A percentile compares a stretch with the other conserved stretches of the same genome.
Evolutionary conservation across 2,329 filamentous ascomycete species (phyloP).

Genomic region (Colletotrichum noveboracense): DNA sequence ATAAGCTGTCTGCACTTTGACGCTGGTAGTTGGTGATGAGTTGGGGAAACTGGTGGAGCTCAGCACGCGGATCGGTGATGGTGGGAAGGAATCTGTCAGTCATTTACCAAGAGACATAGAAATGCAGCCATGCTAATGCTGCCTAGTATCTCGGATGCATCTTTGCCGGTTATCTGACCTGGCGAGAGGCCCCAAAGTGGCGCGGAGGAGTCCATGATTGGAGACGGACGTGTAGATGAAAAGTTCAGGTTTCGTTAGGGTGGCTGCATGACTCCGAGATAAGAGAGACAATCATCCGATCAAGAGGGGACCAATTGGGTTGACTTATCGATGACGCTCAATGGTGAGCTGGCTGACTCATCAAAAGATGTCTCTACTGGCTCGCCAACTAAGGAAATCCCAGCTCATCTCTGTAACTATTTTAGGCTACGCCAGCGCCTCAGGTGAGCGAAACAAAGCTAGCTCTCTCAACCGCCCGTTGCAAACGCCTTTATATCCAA

Average conservation of each 20-base stretch:
- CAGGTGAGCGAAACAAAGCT: not conserved
- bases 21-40: constrained; percentile 1
- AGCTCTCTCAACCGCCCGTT: not conserved
- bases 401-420: not conserved
- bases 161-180: not conserved
- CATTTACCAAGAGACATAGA: constrained; percentile 3
- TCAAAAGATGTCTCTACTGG: not conserved
- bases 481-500: not conserved
- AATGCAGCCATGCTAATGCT: constrained; percentile 17
- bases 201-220: not conserved
- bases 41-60: not conserved
- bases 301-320: not conserved
- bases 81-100: not conserved
- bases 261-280: not conserved
- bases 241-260: not conserved
- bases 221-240: not conserved
- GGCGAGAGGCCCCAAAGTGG: not conserved
- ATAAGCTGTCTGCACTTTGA: constrained; percentile 10
- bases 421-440: not conserved
- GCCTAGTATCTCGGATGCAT: constrained; percentile 11
- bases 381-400: not conserved
- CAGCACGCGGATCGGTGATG: not conserved
- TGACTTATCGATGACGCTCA: not conserved
- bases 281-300: not conserved
- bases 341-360: not conserved